Evolutionary conservation across 805 yeast species (phyloP).

Genomic region (Pichia deserticola): DNA sequence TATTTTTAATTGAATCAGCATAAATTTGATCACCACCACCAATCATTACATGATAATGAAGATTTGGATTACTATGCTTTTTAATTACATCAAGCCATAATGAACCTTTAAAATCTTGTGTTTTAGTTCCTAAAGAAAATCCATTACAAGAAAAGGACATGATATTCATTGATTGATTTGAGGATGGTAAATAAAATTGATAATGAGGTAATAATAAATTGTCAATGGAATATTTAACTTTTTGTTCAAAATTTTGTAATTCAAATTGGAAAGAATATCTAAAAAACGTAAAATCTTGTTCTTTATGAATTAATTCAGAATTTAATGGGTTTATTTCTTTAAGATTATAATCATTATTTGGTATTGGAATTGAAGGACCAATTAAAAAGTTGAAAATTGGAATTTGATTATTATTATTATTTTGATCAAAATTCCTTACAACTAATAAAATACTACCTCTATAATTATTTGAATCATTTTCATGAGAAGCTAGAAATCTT

Average conservation of each 20-base stretch:
- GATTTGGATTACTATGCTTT: slow-evolving; percentile 42
- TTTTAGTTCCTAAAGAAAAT: slow-evolving; percentile 67
- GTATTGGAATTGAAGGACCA: slow-evolving; percentile 26
- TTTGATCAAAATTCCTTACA: slow-evolving; percentile 31
- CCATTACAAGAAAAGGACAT: slow-evolving; percentile 89
- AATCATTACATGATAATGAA: slow-evolving; percentile 81
- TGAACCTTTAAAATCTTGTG: slow-evolving; percentile 60
- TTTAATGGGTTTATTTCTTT: slow-evolving; percentile 8
- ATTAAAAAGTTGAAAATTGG: slow-evolving; percentile 23
- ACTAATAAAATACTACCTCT: slow-evolving; percentile 67
- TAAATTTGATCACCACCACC: slow-evolving; percentile 98
- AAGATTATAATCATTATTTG: slow-evolving; percentile 26
- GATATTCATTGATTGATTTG: slow-evolving; percentile 63
- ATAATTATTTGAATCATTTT: slow-evolving; percentile 43
- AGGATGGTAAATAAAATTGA: slow-evolving; percentile 65
- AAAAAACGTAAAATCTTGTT: slow-evolving; percentile 49
- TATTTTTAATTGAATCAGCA: slow-evolving; percentile 68
- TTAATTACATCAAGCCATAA: slow-evolving; percentile 81
- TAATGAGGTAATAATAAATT: slow-evolving; percentile 33
- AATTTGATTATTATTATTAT: slow-evolving; percentile 9
- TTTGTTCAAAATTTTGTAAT: slow-evolving; percentile 46
- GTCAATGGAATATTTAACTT: slow-evolving; percentile 56
- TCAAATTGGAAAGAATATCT: slow-evolving; percentile 52
- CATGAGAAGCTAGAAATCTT: slow-evolving; percentile 57
- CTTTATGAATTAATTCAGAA: slow-evolving; percentile 36